Evolutionary conservation across 129 eudicot genomes (phyloP), one percentile per base, ranked within the genome.

Genomic region (Centaurea solstitialis): DNA sequence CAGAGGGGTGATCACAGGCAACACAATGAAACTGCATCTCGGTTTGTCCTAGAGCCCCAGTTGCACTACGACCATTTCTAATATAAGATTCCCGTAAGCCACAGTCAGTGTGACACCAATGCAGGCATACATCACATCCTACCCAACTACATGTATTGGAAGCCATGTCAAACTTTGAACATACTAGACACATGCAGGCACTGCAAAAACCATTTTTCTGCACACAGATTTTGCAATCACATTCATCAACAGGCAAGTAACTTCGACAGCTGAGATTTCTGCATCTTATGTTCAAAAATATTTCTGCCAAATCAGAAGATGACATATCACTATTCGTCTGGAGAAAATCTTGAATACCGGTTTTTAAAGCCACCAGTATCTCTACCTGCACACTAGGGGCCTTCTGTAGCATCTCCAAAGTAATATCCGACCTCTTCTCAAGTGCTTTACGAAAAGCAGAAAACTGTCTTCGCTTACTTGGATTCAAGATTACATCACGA

Each of bases 121-220:
- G 99, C 68, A 91, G 50, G 84, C 99, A 96, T 9, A 93, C 93
- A 86, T 96, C 99, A 83, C 99, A 96, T 43, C 99, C 99, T 39
- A 96, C 99, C 99, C 99, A 96, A 79, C 99, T 89, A 86, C 99
- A 96, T 0, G 99, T 96, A 81, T 96, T 93, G n/a, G 95, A 87
- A 12, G 99, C 98, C 84, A 65, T 93, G 81, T 96, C 99, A 61
- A 96, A 96, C 82, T 96, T 96, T 11, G 97, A 96, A 85, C 99
- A 96, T 38, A 93, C 90, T 62, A 96, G 85, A 78, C 99, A 96
- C 99, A 96, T 96, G 87, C 99, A 96, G 74, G 89, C 92, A 69
- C 98, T 84, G 85, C 99, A 96, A 78, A 89, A 93, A 13, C 97
- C 98, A 24, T 86, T 90, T 83, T 87, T 87, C 77, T 85, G 92